Percentiles rank a stretch among this genome's conserved stretches.
Conservation (phyloP, 805 yeast species). For the Isabelozyma gotoi region DNA sequence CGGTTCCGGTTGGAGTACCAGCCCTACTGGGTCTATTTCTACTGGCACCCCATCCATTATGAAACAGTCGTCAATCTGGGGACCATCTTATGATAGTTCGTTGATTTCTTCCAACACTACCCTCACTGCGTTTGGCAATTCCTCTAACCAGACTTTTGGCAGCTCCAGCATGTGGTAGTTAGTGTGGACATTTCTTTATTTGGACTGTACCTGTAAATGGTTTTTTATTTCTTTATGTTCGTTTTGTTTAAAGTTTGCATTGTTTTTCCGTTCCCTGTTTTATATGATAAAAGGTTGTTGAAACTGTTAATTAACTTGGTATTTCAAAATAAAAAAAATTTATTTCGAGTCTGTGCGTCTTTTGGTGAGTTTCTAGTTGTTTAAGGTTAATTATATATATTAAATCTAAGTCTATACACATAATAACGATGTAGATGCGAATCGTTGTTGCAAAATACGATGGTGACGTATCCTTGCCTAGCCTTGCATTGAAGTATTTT, state of each 20-base stretch:
- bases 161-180: constrained; percentile 18
- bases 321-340: neutral
- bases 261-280: constrained; percentile 2
- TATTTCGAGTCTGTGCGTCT: neutral
- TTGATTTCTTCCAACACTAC: neutral
- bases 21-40: constrained; percentile 5
- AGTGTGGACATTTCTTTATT: neutral
- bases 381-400: no score
- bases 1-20: constrained; percentile 7
- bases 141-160: constrained; percentile 9
- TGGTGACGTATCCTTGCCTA: no score
- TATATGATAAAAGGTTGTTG: neutral
- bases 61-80: constrained; percentile 21
- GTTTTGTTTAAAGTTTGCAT: constrained; percentile 3
- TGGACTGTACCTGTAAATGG: constrained; percentile 1
- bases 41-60: constrained; percentile 3
- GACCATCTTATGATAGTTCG: constrained; percentile 9
- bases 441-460: no score
- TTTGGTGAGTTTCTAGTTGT: neutral
- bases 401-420: no score
- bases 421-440: no score
- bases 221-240: neutral
- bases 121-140: neutral
- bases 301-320: neutral
- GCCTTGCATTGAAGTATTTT: no score